Evolutionary conservation across 1,284 basidiomycete genomes (phyloP), one percentile per base, ranked within the genome.

Genomic region (Ustilago esculenta): DNA sequence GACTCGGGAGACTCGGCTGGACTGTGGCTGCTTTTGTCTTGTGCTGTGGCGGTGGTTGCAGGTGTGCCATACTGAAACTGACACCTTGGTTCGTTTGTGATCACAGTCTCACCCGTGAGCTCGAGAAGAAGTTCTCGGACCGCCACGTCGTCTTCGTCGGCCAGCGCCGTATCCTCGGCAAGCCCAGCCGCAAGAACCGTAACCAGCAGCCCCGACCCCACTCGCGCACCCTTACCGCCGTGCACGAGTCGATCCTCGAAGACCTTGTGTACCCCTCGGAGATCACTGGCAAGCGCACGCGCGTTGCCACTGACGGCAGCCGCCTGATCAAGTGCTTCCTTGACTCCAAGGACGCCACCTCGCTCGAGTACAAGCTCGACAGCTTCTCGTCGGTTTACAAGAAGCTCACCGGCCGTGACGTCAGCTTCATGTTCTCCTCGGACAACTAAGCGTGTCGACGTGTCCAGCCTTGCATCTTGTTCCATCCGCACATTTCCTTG

Each of bases 41-140:
- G 23, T 30, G 18, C 8, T 39, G 15, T 20, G 15, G n/a, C n/a
- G n/a, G n/a, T n/a, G n/a, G n/a, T n/a, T n/a, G n/a, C n/a, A n/a
- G n/a, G n/a, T n/a, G n/a, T n/a, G n/a, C n/a, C n/a, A n/a, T n/a
- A n/a, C n/a, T n/a, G n/a, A n/a, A n/a, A n/a, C n/a, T n/a, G n/a
- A n/a, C n/a, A n/a, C n/a, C n/a, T n/a, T n/a, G n/a, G n/a, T n/a
- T n/a, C n/a, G n/a, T n/a, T n/a, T n/a, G n/a, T n/a, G n/a, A n/a
- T n/a, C 25, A 27, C 83, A 98, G 94, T 84, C 90, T 98, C 83
- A 97, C 94, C 75, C 90, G 94, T 68, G 95, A 99, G 85, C 89
- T 99, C 82, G 96, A 98, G 89, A 99, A 99, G 89, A 98, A 98
- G 86, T 98, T 99, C 86, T 93, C 94, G 50, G 93, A 96, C 85